phyloP scores from a whole-genome alignment of 768 basidiomycete species.

The Russula emetica region DNA sequence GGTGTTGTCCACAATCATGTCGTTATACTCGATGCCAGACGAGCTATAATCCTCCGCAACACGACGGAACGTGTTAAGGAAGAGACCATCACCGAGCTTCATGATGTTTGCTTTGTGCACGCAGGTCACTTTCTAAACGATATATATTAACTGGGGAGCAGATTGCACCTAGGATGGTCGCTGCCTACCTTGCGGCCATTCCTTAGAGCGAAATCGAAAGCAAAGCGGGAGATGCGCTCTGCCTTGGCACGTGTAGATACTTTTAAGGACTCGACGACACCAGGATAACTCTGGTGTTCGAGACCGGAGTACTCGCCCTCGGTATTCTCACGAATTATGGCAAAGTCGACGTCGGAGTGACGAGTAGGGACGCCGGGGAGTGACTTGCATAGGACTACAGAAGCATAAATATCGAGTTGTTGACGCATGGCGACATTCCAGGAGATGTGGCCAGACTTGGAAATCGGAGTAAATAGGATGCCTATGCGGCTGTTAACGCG shows the following conservation, averaged over 20 bases:
- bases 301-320: conserved; percentile 99
- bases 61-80: conserved; percentile 95
- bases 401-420: conserved; percentile 98
- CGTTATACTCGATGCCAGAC: conserved; percentile 85
- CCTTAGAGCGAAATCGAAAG: conserved; percentile 98
- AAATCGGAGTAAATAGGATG: conserved; percentile 97
- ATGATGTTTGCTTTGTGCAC: conserved; percentile 99
- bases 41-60: conserved; percentile 96
- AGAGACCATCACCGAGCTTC: conserved; percentile 99
- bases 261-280: conserved; percentile 97
- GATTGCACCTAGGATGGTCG: conserved; percentile 20
- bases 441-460: conserved; percentile 92
- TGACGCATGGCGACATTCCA: conserved; percentile 99
- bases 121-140: conserved; percentile 91
- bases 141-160: neutral
- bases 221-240: conserved; percentile 94
- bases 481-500: conserved; percentile 45
- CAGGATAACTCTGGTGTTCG: conserved; percentile 96
- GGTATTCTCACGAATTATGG: conserved; percentile 99
- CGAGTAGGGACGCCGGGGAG: conserved; percentile 94
- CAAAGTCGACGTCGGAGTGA: conserved; percentile 95
- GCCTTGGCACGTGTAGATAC: conserved; percentile 93
- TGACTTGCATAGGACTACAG: conserved; percentile 97
- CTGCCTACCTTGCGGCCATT: conserved; percentile 88
- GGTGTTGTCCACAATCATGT: conserved; percentile 99